A percentile compares a stretch with the other conserved stretches of the same genome.
phyloP scores from a whole-genome alignment of 2,329 filamentous ascomycete genomes.

The Botrytis galanthina region DNA sequence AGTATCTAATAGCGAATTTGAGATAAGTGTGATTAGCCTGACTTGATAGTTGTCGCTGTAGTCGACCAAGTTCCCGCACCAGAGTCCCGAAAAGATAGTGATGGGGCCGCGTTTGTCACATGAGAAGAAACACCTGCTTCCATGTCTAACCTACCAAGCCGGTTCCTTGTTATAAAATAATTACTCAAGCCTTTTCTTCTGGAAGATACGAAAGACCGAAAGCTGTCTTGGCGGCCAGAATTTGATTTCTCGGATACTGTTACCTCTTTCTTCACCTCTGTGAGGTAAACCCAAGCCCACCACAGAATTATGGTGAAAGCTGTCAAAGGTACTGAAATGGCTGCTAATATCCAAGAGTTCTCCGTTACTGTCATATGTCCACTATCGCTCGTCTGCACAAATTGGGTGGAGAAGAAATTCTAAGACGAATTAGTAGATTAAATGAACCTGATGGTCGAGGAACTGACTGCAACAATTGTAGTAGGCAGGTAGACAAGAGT shows the following conservation, averaged over 20 bases:
- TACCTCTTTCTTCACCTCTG: neutral
- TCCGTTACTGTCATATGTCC: slow-evolving; percentile 23
- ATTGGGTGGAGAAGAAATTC: slow-evolving; percentile 33
- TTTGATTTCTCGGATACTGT: neutral
- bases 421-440: neutral
- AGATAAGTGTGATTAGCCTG: neutral
- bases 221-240: neutral
- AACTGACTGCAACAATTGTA: slow-evolving; percentile 31
- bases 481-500: slow-evolving; percentile 31
- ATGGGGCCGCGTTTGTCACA: neutral
- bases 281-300: slow-evolving; percentile 28
- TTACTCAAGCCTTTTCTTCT: neutral
- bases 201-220: neutral
- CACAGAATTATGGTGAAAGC: slow-evolving; percentile 27
- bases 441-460: neutral
- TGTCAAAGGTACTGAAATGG: slow-evolving; percentile 29
- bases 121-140: slow-evolving; percentile 5
- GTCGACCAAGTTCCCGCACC: slow-evolving; percentile 19
- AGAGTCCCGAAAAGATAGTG: slow-evolving; percentile 6
- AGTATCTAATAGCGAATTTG: no score
- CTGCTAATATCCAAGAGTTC: slow-evolving; percentile 29
- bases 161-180: neutral
- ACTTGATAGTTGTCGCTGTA: slow-evolving; percentile 19
- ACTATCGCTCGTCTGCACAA: slow-evolving; percentile 25
- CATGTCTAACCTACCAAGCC: slow-evolving; percentile 7